Evolutionary conservation across 768 basidiomycete genomes (phyloP).

Genomic region (Tylopilus cervinicoccineus): DNA sequence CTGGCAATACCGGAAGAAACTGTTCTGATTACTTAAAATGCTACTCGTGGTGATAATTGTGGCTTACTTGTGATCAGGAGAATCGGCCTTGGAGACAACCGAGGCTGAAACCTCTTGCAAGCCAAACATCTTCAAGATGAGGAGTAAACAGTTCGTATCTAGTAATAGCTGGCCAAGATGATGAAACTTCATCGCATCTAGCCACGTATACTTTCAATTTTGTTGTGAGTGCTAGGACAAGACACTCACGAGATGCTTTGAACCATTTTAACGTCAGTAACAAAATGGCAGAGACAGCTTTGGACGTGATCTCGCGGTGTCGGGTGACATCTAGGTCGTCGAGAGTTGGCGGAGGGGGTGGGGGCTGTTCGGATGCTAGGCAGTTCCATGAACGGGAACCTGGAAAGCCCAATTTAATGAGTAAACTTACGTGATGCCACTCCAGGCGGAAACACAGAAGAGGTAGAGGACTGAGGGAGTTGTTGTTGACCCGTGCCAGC

Average conservation of each 20-base stretch:
- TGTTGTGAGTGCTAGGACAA: not conserved
- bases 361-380: conserved; percentile 58
- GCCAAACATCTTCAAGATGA: conserved; percentile 98
- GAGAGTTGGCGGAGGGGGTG: conserved; percentile 65
- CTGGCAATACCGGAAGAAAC: conserved; percentile 96
- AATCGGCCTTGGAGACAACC: conserved; percentile 87
- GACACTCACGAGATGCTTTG: conserved; percentile 88
- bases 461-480: conserved; percentile 62
- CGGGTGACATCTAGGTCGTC: conserved; percentile 93
- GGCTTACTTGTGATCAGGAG: conserved; percentile 76
- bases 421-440: conserved; percentile 55
- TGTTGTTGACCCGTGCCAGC: conserved; percentile 58
- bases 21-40: conserved; percentile 30
- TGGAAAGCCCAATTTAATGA: not conserved
- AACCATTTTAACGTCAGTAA: conserved; percentile 94
- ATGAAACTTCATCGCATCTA: conserved; percentile 98
- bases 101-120: conserved; percentile 83
- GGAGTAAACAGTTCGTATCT: conserved; percentile 89
- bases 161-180: conserved; percentile 93
- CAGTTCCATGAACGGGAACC: conserved; percentile 3
- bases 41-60: not conserved
- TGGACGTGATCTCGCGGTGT: conserved; percentile 96
- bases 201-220: not conserved
- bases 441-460: conserved; percentile 68
- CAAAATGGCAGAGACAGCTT: conserved; percentile 94